Evolutionary conservation across 331 rosid genomes (phyloP).

Genomic region (Pyrus hybrid): DNA sequence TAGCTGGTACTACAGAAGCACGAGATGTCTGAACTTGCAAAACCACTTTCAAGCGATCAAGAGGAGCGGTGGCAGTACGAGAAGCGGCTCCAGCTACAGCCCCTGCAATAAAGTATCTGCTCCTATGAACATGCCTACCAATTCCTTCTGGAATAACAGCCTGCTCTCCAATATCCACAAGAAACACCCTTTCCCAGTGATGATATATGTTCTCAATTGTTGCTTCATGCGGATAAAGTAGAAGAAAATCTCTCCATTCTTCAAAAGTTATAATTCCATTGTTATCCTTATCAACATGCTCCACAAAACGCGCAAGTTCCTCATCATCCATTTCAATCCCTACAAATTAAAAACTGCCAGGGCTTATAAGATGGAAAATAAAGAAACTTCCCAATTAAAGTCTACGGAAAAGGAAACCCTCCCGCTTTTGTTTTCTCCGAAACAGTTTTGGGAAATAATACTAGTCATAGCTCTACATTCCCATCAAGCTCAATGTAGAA

Average conservation of each 20-base stretch:
- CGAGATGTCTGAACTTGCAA: constrained; percentile 60
- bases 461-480: background rate
- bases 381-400: background rate
- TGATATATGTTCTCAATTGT: constrained; percentile 75
- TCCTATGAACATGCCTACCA: constrained; percentile 62
- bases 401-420: background rate
- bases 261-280: constrained; percentile 79
- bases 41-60: constrained; percentile 72
- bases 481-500: background rate
- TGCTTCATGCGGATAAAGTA: constrained; percentile 84
- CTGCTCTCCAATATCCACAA: constrained; percentile 78
- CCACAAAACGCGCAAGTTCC: constrained; percentile 79
- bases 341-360: constrained; percentile 31
- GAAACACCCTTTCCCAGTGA: constrained; percentile 76
- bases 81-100: constrained; percentile 85
- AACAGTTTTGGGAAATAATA: background rate
- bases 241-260: constrained; percentile 88
- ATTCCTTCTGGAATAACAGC: constrained; percentile 85
- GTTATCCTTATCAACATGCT: constrained; percentile 86
- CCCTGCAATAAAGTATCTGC: constrained; percentile 67
- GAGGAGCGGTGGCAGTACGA: constrained; percentile 79
- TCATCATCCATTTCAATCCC: constrained; percentile 74
- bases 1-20: constrained; percentile 56
- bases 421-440: background rate
- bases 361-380: constrained; percentile 32